A percentile compares a stretch with the other conserved stretches of the same genome.
Evolutionary conservation across 768 basidiomycete genomes (phyloP).

Genomic region (Russula dissimulans): DNA sequence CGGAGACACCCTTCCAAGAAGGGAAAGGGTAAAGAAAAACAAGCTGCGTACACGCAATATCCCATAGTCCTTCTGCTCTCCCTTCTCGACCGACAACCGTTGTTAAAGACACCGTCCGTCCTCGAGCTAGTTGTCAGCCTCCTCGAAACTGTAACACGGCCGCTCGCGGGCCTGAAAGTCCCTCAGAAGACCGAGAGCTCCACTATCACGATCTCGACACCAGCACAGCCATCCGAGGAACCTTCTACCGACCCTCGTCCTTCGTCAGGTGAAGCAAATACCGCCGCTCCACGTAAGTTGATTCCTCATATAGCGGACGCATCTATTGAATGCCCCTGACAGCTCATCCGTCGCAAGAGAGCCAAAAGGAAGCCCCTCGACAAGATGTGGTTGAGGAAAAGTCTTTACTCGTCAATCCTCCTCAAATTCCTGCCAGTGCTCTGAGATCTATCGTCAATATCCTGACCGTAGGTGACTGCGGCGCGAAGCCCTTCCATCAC

Average conservation of each 20-base stretch:
- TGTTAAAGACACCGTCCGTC: slow-evolving; percentile 81
- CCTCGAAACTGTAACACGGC: slow-evolving; percentile 81
- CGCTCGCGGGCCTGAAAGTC: slow-evolving; percentile 58
- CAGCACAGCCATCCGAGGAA: neutral
- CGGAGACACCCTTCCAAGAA: slow-evolving; percentile 65
- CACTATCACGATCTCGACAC: neutral
- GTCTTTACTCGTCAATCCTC: slow-evolving; percentile 58
- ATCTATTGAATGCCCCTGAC: neutral
- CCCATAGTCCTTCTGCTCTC: slow-evolving; percentile 86
- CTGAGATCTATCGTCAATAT: slow-evolving; percentile 93
- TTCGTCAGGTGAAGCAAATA: neutral
- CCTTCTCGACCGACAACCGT: slow-evolving; percentile 75
- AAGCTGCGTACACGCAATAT: slow-evolving; percentile 69
- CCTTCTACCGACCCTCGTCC: slow-evolving; percentile 11
- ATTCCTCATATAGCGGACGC: neutral
- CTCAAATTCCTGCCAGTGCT: slow-evolving; percentile 77
- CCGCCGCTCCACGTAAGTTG: slow-evolving; percentile 9
- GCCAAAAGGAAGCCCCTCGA: slow-evolving; percentile 12
- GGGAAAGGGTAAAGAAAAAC: slow-evolving; percentile 93
- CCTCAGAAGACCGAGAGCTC: slow-evolving; percentile 28
- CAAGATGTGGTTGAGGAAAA: slow-evolving; percentile 29
- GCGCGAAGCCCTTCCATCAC: slow-evolving; percentile 91
- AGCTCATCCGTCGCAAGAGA: slow-evolving; percentile 23
- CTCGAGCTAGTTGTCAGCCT: slow-evolving; percentile 89
- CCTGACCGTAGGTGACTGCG: slow-evolving; percentile 94